Conservation (phyloP, 2,329 filamentous ascomycete species). For the Aureobasidium sp. region DNA sequence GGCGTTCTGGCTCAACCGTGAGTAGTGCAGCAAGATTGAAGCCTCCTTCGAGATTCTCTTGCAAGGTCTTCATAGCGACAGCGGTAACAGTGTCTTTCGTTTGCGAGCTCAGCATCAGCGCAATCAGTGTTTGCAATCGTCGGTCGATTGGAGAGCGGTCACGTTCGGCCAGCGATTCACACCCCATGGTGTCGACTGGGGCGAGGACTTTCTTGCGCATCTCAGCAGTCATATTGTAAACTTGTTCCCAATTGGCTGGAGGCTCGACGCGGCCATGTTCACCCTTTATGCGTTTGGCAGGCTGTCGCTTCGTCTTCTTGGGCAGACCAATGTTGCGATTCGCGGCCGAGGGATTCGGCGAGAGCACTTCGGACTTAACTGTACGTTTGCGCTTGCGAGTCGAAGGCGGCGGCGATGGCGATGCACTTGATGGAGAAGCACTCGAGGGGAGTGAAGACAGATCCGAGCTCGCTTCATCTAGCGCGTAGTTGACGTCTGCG, state of each 20-base stretch:
- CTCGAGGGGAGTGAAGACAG: conserved; percentile 7
- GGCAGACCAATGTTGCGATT: conserved; percentile 15
- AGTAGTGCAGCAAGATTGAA: conserved; percentile 74
- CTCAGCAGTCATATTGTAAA: conserved; percentile 68
- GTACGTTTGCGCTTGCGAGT: conserved; percentile 15
- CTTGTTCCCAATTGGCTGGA: conserved; percentile 73
- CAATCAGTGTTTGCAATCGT: conserved; percentile 78
- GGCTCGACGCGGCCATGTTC: conserved; percentile 37
- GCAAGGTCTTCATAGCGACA: conserved; percentile 70
- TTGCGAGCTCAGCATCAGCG: conserved; percentile 86
- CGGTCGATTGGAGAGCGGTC: conserved; percentile 47
- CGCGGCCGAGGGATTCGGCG: conserved; percentile 5
- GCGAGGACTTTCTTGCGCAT: conserved; percentile 71
- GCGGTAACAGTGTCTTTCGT: conserved; percentile 91
- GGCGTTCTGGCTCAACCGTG: conserved; percentile 55
- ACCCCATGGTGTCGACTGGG: conserved; percentile 96
- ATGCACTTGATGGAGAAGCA: neutral
- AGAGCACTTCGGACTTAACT: conserved; percentile 15
- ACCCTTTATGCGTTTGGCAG: conserved; percentile 30
- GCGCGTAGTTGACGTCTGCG: conserved; percentile 9
- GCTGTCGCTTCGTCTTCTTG: conserved; percentile 22
- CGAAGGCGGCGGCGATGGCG: neutral
- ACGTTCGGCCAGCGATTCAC: conserved; percentile 64
- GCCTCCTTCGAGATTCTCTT: conserved; percentile 60
- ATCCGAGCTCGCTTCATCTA: conserved; percentile 12